These are phyloP conservation scores for Coprinopsis strossmayeri DNA, from an alignment of 768 basidiomycete species.

Conservation along the genomic window DNA sequence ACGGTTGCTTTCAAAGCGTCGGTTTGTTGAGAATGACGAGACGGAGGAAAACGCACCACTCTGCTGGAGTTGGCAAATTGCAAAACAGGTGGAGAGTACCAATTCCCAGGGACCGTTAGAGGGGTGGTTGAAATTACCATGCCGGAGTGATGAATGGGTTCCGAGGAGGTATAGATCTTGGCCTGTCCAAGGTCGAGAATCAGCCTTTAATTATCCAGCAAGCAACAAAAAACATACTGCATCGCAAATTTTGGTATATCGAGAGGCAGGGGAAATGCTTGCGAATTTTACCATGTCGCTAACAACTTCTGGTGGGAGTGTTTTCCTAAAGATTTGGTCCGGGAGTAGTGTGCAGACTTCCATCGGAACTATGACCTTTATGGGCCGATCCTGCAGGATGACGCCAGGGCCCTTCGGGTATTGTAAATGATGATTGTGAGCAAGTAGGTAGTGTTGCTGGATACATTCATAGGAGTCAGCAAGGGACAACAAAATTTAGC, in stretches of 20 bases:
- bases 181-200: background rate
- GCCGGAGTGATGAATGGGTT: background rate
- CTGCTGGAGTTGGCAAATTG: no score
- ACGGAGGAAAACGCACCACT: no score
- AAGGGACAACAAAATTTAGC: no score
- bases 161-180: background rate
- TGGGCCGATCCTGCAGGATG: background rate
- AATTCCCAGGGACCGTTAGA: background rate
- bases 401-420: conserved; percentile 15
- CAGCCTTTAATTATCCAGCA: conserved; percentile 16
- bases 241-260: conserved; percentile 43
- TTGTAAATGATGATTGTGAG: conserved; percentile 25
- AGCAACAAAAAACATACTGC: conserved; percentile 18
- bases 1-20: conserved; percentile 26
- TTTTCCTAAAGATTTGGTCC: conserved; percentile 67
- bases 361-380: conserved; percentile 43
- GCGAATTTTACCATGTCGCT: conserved; percentile 60
- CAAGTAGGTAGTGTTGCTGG: conserved; percentile 12
- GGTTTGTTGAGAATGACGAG: no score
- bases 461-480: background rate
- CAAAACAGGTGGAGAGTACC: background rate
- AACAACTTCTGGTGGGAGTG: conserved; percentile 59
- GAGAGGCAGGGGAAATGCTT: conserved; percentile 52
- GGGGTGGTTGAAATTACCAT: background rate
- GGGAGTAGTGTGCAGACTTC: conserved; percentile 56